phyloP scores from a whole-genome alignment of 306 rosid species.

The Sophora flavescens region DNA sequence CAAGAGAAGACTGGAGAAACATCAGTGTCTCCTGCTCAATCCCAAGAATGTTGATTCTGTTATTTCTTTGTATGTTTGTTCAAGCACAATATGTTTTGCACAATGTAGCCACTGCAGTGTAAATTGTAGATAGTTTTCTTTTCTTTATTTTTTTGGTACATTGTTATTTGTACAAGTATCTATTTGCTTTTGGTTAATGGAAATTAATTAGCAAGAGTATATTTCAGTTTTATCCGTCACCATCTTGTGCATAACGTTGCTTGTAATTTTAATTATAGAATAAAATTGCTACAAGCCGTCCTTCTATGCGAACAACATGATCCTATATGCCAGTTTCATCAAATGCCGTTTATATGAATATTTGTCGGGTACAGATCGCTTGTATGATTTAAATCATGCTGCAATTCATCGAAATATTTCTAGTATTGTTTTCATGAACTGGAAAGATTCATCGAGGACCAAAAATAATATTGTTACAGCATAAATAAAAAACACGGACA shows the following conservation, averaged over 20 bases:
- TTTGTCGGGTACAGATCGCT: too few species aligned
- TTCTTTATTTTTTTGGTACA: neutral
- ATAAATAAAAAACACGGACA: too few species aligned
- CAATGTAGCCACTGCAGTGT: conserved; percentile 29
- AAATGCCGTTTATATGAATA: neutral
- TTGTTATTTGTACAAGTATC: neutral
- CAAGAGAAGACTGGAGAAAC: conserved; percentile 51
- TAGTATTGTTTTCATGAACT: too few species aligned
- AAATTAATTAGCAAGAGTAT: neutral
- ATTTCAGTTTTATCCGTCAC: neutral
- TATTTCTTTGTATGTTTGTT: neutral
- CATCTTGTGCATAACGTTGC: neutral
- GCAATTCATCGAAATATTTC: neutral
- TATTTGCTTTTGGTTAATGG: conserved; percentile 9
- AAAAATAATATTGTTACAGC: too few species aligned
- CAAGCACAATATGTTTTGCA: conserved; percentile 2
- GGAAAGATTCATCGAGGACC: too few species aligned
- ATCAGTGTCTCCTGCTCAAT: conserved; percentile 47
- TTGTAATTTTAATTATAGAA: neutral
- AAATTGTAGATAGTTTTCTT: too few species aligned
- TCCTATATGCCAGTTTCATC: neutral
- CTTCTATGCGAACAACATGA: neutral
- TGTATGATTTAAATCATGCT: neutral
- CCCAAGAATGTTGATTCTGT: conserved; percentile 29
- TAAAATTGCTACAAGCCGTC: neutral